Evolutionary conservation across 1,284 basidiomycete genomes (phyloP), one percentile per base, ranked within the genome.

Genomic region (Apiotrichum mycotoxinovorans): DNA sequence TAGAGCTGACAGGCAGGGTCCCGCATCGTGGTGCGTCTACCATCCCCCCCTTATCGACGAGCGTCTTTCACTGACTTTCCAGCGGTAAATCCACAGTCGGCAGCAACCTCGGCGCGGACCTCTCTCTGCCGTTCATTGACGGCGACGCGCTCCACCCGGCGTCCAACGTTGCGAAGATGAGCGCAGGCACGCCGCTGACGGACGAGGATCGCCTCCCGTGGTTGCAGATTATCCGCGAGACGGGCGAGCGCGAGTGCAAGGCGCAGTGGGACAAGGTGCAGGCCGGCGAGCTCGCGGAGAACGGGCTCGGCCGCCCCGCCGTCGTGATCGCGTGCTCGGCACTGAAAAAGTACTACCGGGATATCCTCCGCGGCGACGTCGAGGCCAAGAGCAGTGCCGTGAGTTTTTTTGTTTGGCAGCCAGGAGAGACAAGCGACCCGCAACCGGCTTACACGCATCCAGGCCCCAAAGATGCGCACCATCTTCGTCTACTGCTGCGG

Each of bases 21-120:
- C 71, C 11, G 69, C 71, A 15, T 70, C 69, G 17, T 75, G 73
- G 73, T 74, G 48, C 58, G 69, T 61, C 20, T 18, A 14, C 18
- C 44, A 14, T 17, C 33, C 38, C 11, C 37, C 42, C 33, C 48
- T 35, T 26, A 26, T 33, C 15, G 17, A 17, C 37, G 20, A n/a
- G n/a, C 9, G 17, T 37, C 14, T 37, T 4, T 15, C 14, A 14
- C 17, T 15, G 17, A 37, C 35, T 4, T 4, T 8, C 17, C 61
- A 78, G 88, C 42, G 92, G 93, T n/a, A 96, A 96, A 76, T 88
- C 89, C 3, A 95, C 92, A 0, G 81, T 95, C 11, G 92, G 88
- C 0, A 63, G 70, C 4, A 83, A 84, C 4, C 79, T 95, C 26
- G 83, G 88, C 15, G 66, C 77, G 37, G 78, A 80, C 17, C 80